These are phyloP conservation scores for Pleurotus djamor DNA, from an alignment of 768 basidiomycete species.

Conservation along the genomic window DNA sequence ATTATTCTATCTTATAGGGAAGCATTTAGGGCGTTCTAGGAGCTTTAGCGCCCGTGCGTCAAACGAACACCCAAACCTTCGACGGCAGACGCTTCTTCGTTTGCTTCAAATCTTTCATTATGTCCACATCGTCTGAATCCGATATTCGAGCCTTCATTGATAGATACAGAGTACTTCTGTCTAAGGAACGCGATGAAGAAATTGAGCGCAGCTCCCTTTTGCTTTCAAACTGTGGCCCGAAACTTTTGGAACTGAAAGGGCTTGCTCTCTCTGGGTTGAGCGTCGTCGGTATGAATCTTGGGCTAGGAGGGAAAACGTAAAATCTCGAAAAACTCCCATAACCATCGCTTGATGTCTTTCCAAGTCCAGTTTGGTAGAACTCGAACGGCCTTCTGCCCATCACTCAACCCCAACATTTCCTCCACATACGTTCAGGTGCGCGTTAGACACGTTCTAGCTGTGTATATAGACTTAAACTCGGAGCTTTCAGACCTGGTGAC, in stretches of 20 bases:
- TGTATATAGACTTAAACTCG: neutral
- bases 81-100: neutral
- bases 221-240: slow-evolving; percentile 79
- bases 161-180: slow-evolving; percentile 64
- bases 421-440: slow-evolving; percentile 81
- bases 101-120: neutral
- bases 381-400: slow-evolving; percentile 81
- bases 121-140: slow-evolving; percentile 26
- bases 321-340: slow-evolving; percentile 8
- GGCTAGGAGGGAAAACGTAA: slow-evolving; percentile 92
- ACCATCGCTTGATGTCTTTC: slow-evolving; percentile 18
- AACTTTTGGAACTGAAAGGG: slow-evolving; percentile 86
- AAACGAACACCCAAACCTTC: too few relatives aligned
- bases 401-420: slow-evolving; percentile 72
- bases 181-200: slow-evolving; percentile 80
- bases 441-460: neutral
- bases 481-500: slow-evolving; percentile 70
- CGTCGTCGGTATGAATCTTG: slow-evolving; percentile 70
- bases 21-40: neutral
- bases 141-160: slow-evolving; percentile 58
- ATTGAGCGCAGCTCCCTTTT: slow-evolving; percentile 77
- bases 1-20: neutral
- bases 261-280: slow-evolving; percentile 76
- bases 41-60: neutral
- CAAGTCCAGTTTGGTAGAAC: slow-evolving; percentile 74